A percentile compares a stretch with the other conserved stretches of the same genome.
Evolutionary conservation across 345 rosid genomes (phyloP).

Genomic region (Eucalyptus virginea): DNA sequence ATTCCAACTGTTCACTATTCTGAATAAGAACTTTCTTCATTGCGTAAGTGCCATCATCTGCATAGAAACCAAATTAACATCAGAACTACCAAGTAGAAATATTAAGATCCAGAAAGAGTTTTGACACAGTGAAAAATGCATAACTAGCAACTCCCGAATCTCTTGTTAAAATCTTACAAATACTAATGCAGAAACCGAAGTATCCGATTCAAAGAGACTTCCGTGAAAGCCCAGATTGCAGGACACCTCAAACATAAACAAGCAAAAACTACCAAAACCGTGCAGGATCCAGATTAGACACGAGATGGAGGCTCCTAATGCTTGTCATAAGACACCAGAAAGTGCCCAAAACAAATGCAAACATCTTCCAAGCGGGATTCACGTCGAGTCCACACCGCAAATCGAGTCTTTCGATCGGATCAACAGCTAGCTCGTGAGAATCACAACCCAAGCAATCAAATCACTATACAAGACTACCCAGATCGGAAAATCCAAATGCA

Average conservation of each 20-base stretch:
- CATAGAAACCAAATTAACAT: background rate
- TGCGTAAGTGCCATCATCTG: constrained; percentile 89
- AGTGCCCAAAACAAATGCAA: background rate
- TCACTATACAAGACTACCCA: background rate
- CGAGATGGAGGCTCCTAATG: background rate
- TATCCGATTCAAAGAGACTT: background rate
- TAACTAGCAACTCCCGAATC: background rate
- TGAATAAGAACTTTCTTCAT: constrained; percentile 98
- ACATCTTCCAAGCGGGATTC: background rate
- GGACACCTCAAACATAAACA: background rate
- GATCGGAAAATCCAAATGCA: background rate
- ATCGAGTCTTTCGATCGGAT: background rate
- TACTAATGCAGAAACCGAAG: background rate
- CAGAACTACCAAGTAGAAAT: background rate
- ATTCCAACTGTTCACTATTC: constrained; percentile 71
- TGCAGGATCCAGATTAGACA: background rate
- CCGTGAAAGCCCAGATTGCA: background rate
- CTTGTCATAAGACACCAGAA: background rate
- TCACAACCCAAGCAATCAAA: background rate
- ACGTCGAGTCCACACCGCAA: background rate
- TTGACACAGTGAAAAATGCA: background rate
- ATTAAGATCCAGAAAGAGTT: background rate
- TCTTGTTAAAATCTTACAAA: background rate
- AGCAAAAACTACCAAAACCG: background rate
- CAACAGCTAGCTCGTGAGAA: background rate